Evolutionary conservation across 768 basidiomycete species (phyloP).

Genomic region (Boletus reticuloceps): DNA sequence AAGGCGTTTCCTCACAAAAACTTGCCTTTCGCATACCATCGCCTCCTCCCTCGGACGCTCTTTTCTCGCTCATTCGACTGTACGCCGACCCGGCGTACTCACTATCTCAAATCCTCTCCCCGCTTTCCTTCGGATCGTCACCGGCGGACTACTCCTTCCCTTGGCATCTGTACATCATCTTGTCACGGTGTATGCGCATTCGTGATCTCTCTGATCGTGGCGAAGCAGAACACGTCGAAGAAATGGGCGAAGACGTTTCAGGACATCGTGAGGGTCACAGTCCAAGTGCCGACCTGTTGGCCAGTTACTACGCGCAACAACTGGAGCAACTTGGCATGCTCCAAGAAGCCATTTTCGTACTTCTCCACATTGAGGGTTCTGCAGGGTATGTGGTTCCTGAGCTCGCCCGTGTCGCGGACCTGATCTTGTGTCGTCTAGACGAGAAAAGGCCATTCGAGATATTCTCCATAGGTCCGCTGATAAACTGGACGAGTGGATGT

Average conservation of each 20-base stretch:
- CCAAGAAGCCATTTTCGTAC: slow-evolving; percentile 84
- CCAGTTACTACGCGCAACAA: slow-evolving; percentile 83
- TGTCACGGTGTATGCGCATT: slow-evolving; percentile 77
- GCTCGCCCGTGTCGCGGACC: background rate
- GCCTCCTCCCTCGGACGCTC: slow-evolving; percentile 58
- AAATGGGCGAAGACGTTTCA: slow-evolving; percentile 42
- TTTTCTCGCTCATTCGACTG: slow-evolving; percentile 80
- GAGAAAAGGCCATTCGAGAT: slow-evolving; percentile 80
- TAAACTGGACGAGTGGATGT: slow-evolving; percentile 70
- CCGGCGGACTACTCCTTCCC: slow-evolving; percentile 80
- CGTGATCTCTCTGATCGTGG: slow-evolving; percentile 88
- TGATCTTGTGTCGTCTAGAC: slow-evolving; percentile 46
- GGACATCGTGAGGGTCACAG: slow-evolving; percentile 69
- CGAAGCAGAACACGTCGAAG: slow-evolving; percentile 37
- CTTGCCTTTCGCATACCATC: slow-evolving; percentile 43
- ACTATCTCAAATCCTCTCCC: slow-evolving; percentile 64
- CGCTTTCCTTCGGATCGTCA: slow-evolving; percentile 71
- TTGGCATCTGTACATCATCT: slow-evolving; percentile 91
- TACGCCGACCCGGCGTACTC: slow-evolving; percentile 70
- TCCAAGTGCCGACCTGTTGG: slow-evolving; percentile 77
- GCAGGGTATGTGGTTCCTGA: slow-evolving; percentile 55
- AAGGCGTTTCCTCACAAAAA: slow-evolving; percentile 24
- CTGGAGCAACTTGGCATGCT: slow-evolving; percentile 79
- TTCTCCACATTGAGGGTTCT: slow-evolving; percentile 82
- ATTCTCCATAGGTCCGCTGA: slow-evolving; percentile 69